phyloP scores from a whole-genome alignment of 306 rosid species.

The Pyrus bretschneideri region DNA sequence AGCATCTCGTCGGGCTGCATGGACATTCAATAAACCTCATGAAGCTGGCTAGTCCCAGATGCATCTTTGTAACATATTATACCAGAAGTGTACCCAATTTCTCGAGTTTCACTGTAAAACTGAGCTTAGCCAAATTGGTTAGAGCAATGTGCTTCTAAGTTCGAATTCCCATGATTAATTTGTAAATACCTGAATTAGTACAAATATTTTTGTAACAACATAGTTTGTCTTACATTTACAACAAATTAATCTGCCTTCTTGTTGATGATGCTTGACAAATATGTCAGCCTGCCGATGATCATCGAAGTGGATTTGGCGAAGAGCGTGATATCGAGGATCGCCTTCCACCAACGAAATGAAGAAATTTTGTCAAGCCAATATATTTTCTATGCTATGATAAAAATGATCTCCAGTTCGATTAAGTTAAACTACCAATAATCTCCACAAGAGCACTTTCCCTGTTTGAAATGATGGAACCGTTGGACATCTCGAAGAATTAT shows the following conservation, averaged over 20 bases:
- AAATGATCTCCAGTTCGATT: constrained; percentile 4
- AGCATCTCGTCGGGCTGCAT: constrained; percentile 29
- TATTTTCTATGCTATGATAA: background rate
- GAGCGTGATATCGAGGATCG: background rate
- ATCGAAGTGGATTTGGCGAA: no score
- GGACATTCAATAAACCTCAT: constrained; percentile 42
- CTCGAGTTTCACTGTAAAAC: no score
- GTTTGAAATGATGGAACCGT: constrained; percentile 71
- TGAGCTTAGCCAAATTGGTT: no score
- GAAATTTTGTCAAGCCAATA: background rate
- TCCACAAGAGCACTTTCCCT: constrained; percentile 82
- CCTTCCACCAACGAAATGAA: background rate
- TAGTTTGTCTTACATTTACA: no score
- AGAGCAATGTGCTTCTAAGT: background rate
- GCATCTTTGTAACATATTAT: constrained; percentile 48
- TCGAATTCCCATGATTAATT: background rate
- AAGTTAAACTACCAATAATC: constrained; percentile 63
- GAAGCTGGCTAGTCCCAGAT: constrained; percentile 35
- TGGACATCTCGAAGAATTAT: constrained; percentile 77
- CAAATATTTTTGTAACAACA: no score
- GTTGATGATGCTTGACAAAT: background rate
- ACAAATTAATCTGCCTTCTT: background rate
- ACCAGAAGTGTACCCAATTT: constrained; percentile 22
- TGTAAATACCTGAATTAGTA: no score
- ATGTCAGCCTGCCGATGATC: no score